A percentile compares a stretch with the other conserved stretches of the same genome.
Evolutionary conservation across 1,284 basidiomycete genomes (phyloP).

Genomic region (Puccinia horiana): DNA sequence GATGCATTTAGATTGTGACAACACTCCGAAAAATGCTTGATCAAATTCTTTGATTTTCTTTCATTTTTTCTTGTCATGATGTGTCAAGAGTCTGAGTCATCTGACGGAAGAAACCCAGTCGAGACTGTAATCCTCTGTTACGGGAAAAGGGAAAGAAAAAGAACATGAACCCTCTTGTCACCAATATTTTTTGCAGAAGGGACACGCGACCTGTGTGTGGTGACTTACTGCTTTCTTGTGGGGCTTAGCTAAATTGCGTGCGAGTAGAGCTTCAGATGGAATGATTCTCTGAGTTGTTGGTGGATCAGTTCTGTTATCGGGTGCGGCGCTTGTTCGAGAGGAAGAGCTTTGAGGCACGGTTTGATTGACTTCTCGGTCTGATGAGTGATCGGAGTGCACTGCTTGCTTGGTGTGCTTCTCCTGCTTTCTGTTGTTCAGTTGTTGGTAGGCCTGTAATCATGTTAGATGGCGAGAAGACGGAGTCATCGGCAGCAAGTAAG

Average conservation of each 20-base stretch:
- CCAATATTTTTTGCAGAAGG: background rate
- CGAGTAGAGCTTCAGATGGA: background rate
- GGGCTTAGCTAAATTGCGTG: slow-evolving; percentile 4
- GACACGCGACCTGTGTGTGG: background rate
- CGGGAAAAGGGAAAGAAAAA: background rate
- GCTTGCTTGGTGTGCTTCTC: background rate
- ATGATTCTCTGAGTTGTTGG: background rate
- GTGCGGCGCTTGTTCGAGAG: background rate
- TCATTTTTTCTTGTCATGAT: too few relatives aligned
- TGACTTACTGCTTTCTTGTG: slow-evolving; percentile 29
- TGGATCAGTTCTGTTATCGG: too few relatives aligned
- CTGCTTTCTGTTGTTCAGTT: slow-evolving; percentile 16
- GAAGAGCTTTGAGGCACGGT: background rate
- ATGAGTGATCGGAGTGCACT: background rate
- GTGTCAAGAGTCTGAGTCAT: slow-evolving; percentile 4
- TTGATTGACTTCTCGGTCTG: background rate
- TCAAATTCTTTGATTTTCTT: too few relatives aligned
- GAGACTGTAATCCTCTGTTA: background rate
- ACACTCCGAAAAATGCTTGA: background rate
- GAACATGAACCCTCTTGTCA: background rate
- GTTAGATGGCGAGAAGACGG: background rate
- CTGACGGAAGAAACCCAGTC: slow-evolving; percentile 1
- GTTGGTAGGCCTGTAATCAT: background rate
- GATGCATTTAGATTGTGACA: background rate
- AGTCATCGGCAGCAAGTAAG: background rate